A percentile compares a stretch with the other conserved stretches of the same genome.
Conservation (phyloP, 2,329 filamentous ascomycete genomes). For the Fusarium buxicola region DNA sequence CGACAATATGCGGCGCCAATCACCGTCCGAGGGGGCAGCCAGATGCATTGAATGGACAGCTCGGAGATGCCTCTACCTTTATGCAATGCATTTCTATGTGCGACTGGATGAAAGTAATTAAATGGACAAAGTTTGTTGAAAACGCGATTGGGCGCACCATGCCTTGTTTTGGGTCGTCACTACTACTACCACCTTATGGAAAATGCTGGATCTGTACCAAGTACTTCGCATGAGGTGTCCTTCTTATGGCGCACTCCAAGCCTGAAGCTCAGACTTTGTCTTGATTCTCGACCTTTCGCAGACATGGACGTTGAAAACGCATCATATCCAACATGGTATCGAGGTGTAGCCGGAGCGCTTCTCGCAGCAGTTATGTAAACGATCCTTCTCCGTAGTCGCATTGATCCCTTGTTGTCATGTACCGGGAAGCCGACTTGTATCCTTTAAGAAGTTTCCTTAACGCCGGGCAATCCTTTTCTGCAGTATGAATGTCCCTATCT, state of each 20-base stretch:
- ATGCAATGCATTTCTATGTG: constrained; percentile 8
- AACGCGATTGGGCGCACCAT: neutral
- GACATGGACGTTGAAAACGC: neutral
- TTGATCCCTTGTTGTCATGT: constrained; percentile 9
- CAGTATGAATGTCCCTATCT: constrained; percentile 16
- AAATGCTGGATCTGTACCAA: neutral
- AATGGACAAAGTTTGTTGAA: neutral
- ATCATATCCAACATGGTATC: constrained; percentile 5
- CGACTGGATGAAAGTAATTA: neutral
- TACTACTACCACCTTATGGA: constrained; percentile 5
- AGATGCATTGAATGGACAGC: constrained; percentile 22
- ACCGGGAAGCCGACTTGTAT: constrained; percentile 10
- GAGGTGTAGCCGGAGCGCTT: constrained; percentile 9
- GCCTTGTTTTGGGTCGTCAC: neutral
- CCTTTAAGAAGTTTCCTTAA: constrained; percentile 32
- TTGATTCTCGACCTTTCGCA: neutral
- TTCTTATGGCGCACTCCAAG: neutral
- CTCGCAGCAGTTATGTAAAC: constrained; percentile 1
- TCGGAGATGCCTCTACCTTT: constrained; percentile 12
- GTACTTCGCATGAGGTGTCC: no score
- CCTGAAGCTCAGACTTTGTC: neutral
- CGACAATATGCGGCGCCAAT: constrained; percentile 27
- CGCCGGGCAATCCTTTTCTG: constrained; percentile 32
- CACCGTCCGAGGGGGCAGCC: constrained; percentile 15
- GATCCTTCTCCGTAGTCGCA: constrained; percentile 10